These are phyloP conservation scores for Talaromyces sp. DNA, from an alignment of 2,329 filamentous ascomycete genomes.

Conservation along the genomic window DNA sequence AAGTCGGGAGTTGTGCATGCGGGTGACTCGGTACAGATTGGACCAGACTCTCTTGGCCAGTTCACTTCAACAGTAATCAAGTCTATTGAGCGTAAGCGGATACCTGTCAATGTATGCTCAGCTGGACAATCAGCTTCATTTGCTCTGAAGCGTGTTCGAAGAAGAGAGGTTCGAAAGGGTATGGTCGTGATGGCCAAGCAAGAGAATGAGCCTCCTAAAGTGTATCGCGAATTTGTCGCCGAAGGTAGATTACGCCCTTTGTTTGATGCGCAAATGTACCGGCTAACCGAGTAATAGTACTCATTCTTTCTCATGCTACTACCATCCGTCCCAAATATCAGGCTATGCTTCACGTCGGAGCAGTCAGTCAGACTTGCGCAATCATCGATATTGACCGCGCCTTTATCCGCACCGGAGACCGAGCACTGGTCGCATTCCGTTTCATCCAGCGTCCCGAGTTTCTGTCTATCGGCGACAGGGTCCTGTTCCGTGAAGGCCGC, in stretches of 20 bases:
- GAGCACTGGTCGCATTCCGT: constrained; percentile 89
- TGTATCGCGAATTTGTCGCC: constrained; percentile 72
- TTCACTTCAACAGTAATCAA: constrained; percentile 84
- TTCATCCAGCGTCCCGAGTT: constrained; percentile 96
- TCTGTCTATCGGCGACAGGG: constrained; percentile 77
- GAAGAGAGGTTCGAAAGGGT: constrained; percentile 93
- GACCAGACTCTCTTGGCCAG: constrained; percentile 84
- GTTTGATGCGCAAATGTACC: constrained; percentile 2
- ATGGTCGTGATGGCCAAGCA: constrained; percentile 92
- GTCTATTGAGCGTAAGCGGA: constrained; percentile 91
- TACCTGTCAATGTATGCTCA: constrained; percentile 79
- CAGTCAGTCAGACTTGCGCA: constrained; percentile 90
- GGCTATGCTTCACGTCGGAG: constrained; percentile 95
- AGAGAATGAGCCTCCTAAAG: constrained; percentile 66
- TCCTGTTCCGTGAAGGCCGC: constrained; percentile 89
- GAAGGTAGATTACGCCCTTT: constrained; percentile 54
- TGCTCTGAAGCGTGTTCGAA: constrained; percentile 78
- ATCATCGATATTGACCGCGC: constrained; percentile 98
- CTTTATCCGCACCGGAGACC: constrained; percentile 88
- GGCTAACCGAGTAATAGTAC: constrained; percentile 51
- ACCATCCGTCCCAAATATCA: constrained; percentile 97
- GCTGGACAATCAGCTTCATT: constrained; percentile 93
- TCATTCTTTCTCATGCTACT: constrained; percentile 92
- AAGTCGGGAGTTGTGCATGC: constrained; percentile 83
- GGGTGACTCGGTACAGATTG: constrained; percentile 84